These are phyloP conservation scores for Bryoglossum gracile DNA, from an alignment of 495 filamentous ascomycete genomes.

Conservation along the genomic window DNA sequence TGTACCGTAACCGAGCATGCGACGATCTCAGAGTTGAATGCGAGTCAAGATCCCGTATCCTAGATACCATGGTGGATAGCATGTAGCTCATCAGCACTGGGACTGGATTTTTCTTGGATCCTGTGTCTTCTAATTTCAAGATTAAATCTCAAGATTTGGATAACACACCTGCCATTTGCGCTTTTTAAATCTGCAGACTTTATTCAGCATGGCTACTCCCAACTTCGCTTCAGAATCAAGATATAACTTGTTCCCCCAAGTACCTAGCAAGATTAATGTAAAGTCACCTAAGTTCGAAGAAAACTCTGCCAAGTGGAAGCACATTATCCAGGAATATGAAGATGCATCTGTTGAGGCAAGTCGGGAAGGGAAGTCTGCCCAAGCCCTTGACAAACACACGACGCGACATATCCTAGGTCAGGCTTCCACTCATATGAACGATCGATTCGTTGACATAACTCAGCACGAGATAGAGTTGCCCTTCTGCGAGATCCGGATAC, in stretches of 20 bases:
- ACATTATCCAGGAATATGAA: neutral
- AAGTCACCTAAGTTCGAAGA: neutral
- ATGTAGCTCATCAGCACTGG: too few relatives aligned
- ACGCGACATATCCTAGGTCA: conserved; percentile 5
- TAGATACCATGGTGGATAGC: too few relatives aligned
- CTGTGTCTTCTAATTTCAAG: too few relatives aligned
- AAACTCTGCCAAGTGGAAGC: conserved; percentile 1
- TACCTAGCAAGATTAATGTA: neutral
- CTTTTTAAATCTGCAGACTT: neutral
- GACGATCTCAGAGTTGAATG: too few relatives aligned
- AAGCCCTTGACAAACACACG: neutral
- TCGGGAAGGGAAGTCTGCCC: neutral
- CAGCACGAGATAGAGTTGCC: conserved; percentile 13
- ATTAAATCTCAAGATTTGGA: neutral
- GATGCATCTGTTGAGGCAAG: neutral
- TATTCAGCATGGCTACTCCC: neutral
- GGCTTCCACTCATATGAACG: neutral
- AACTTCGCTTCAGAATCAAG: neutral
- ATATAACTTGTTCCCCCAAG: neutral
- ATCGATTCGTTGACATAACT: neutral
- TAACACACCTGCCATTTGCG: too few relatives aligned
- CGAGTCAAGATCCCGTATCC: too few relatives aligned
- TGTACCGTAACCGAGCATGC: too few relatives aligned
- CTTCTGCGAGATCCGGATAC: conserved; percentile 5
- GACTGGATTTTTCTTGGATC: too few relatives aligned